These are phyloP conservation scores for Monosporascus sp. DNA, from an alignment of 2,329 filamentous ascomycete species.

Conservation along the genomic window DNA sequence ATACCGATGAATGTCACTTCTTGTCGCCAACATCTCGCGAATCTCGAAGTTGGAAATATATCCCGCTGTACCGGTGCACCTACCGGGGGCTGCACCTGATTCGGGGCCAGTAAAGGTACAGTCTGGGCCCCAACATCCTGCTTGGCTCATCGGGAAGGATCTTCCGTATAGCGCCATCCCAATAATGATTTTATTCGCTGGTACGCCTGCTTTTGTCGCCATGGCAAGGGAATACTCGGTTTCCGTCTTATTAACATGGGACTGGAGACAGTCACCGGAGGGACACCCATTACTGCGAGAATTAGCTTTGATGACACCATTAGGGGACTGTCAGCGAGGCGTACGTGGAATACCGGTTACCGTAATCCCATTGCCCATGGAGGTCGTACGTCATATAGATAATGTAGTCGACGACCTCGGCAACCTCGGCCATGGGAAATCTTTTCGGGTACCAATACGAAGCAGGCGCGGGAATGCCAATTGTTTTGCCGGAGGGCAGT, in stretches of 20 bases:
- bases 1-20: not conserved
- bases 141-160: constrained; percentile 8
- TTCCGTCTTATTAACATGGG: constrained; percentile 26
- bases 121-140: constrained; percentile 5
- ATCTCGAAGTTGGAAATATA: constrained; percentile 17
- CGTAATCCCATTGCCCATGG: constrained; percentile 24
- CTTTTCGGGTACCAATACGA: constrained; percentile 28
- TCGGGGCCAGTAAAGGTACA: constrained; percentile 11
- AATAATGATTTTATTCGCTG: constrained; percentile 14
- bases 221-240: constrained; percentile 19
- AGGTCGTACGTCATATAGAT: constrained; percentile 31
- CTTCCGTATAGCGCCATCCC: constrained; percentile 4
- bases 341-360: constrained; percentile 2
- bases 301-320: no score
- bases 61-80: constrained; percentile 14
- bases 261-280: constrained; percentile 20
- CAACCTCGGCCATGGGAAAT: constrained; percentile 26
- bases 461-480: constrained; percentile 22
- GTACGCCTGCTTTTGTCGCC: constrained; percentile 14
- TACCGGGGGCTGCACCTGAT: constrained; percentile 9
- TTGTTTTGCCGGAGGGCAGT: constrained; percentile 13
- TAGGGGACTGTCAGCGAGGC: no score
- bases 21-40: constrained; percentile 6
- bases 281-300: no score
- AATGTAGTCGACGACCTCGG: constrained; percentile 26